Evolutionary conservation across 202 grass and related monocot genomes (phyloP), one percentile per base, ranked within the genome.

Genomic region (Zizania palustris): DNA sequence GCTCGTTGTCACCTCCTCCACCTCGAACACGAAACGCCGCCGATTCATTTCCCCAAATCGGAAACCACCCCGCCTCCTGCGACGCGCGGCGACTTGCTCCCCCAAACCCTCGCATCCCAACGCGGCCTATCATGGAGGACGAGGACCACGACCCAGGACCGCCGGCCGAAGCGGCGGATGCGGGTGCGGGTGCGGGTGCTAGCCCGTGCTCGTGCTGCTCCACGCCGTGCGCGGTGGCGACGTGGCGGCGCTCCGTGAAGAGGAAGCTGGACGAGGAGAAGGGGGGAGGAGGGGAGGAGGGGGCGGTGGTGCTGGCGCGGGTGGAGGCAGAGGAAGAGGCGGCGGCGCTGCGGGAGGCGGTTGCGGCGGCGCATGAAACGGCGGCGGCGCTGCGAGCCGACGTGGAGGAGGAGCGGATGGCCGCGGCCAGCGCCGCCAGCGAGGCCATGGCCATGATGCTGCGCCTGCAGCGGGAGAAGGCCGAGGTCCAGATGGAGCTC

Each of bases 371-470:
- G 54, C 85, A 95, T 74, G 81, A 83, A 57, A 51, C 83, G 33
- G 87, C 91, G 13, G 74, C 80, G 60, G 71, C 69, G 87, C 88
- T 99, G 75, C 80, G 84, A 46, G 49, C 19, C 0, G 96, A 99
- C 84, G 85, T 99, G 9, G 96, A 96, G 35, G 92, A 95, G 81
- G 96, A 96, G 81, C 63, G 92, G 16, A 87, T 83, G 57, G 96
- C 96, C 18, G 85, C 96, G 3, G 83, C 87, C 46, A 90, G 87
- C 63, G 96, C 96, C 5, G 86, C 96, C 33, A 99, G 88, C 82
- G 96, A 99, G 83, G 73, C 92, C 81, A 99, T 99, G 92, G 89
- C 92, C 5, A 99, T 99, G 96, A 99, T 99, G 79, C 84, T 96
- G 58, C 90, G 90, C 60, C 92, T 99, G 12, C 96, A 96, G 89